Evolutionary conservation across 2,329 filamentous ascomycete genomes (phyloP).

Genomic region (Endoconidiophora polonica): DNA sequence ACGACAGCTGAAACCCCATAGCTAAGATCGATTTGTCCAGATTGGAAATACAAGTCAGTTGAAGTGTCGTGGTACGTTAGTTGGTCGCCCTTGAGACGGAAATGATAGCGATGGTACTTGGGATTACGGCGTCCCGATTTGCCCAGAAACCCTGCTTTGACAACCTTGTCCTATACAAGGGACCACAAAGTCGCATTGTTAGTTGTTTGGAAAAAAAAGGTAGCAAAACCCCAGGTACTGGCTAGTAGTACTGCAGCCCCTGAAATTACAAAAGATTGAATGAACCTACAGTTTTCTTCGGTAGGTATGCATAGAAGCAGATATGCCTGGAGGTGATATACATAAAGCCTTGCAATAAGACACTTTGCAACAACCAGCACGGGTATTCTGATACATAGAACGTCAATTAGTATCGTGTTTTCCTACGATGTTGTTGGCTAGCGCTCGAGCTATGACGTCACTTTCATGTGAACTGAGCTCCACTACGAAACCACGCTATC

Average conservation of each 20-base stretch:
- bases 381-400: constrained; percentile 51
- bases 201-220: not conserved
- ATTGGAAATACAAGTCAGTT: constrained; percentile 77
- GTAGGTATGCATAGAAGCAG: constrained; percentile 95
- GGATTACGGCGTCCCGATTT: constrained; percentile 83
- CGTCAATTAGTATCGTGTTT: constrained; percentile 12
- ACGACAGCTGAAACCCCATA: constrained; percentile 80
- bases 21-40: constrained; percentile 78
- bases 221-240: too few species aligned
- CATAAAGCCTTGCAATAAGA: constrained; percentile 84
- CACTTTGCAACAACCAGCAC: constrained; percentile 83
- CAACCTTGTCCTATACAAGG: constrained; percentile 42
- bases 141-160: constrained; percentile 74
- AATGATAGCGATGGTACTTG: constrained; percentile 83
- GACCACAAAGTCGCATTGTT: not conserved
- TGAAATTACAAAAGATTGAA: not conserved
- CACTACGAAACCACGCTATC: not conserved
- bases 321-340: constrained; percentile 89
- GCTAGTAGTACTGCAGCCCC: too few species aligned
- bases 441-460: constrained; percentile 3
- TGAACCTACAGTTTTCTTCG: constrained; percentile 61
- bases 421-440: not conserved
- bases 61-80: constrained; percentile 76
- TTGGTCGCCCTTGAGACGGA: constrained; percentile 78
- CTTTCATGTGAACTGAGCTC: not conserved